These are phyloP conservation scores for Helenozyma baotianmanensis DNA, from an alignment of 805 yeast genomes.

Conservation along the genomic window DNA sequence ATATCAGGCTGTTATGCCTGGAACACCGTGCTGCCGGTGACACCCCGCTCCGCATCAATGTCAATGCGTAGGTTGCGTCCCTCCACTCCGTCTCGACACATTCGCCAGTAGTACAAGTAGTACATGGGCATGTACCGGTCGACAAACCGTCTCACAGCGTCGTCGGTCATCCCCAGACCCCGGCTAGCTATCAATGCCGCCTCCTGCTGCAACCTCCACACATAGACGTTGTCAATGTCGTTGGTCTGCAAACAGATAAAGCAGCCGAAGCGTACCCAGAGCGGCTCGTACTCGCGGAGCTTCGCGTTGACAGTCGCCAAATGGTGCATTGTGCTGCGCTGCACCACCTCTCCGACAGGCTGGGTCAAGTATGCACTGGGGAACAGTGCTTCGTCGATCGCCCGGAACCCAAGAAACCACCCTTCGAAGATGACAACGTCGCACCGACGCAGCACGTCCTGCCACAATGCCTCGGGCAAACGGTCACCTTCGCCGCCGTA, in stretches of 20 bases:
- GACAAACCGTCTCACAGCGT: slow-evolving; percentile 62
- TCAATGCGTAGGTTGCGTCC: slow-evolving; percentile 13
- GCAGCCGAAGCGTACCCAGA: slow-evolving; percentile 57
- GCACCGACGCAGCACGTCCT: slow-evolving; percentile 27
- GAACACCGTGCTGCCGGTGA: neutral
- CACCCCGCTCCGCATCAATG: slow-evolving; percentile 13
- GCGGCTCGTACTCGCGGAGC: slow-evolving; percentile 44
- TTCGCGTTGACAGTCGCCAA: slow-evolving; percentile 45
- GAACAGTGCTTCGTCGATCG: slow-evolving; percentile 22
- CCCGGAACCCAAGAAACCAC: slow-evolving; percentile 81
- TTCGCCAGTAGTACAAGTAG: slow-evolving; percentile 54
- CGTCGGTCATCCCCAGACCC: slow-evolving; percentile 81
- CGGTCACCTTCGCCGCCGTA: slow-evolving; percentile 80
- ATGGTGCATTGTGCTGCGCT: slow-evolving; percentile 22
- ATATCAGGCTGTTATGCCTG: too few species aligned
- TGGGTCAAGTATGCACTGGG: slow-evolving; percentile 16
- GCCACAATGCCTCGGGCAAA: slow-evolving; percentile 36
- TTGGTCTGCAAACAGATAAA: slow-evolving; percentile 62
- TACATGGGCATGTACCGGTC: slow-evolving; percentile 86
- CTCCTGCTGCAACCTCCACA: slow-evolving; percentile 80
- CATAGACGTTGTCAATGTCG: slow-evolving; percentile 57
- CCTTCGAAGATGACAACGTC: slow-evolving; percentile 84
- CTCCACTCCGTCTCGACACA: slow-evolving; percentile 25
- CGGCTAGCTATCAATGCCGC: slow-evolving; percentile 46
- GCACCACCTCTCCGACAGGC: slow-evolving; percentile 16